phyloP scores from a whole-genome alignment of 2,329 filamentous ascomycete species.

The Aspergillus ruber region DNA sequence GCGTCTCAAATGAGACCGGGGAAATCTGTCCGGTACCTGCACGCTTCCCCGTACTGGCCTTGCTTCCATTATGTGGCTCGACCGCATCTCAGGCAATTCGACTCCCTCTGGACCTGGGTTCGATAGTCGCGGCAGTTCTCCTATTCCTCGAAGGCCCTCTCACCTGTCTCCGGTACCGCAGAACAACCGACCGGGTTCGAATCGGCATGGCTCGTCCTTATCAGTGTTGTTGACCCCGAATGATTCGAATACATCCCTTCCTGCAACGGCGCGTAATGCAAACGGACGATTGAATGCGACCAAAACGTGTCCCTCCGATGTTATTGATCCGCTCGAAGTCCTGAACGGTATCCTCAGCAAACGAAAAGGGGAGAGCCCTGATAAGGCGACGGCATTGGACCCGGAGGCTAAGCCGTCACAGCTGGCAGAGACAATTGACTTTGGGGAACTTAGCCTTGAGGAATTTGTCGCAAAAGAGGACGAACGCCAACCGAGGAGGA shows the following conservation, averaged over 20 bases:
- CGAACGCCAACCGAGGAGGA: slow-evolving; percentile 23
- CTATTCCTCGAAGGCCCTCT: slow-evolving; percentile 60
- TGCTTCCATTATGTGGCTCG: slow-evolving; percentile 68
- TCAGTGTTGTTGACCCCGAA: slow-evolving; percentile 66
- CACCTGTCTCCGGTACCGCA: slow-evolving; percentile 63
- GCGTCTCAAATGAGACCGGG: slow-evolving; percentile 7
- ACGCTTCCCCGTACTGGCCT: slow-evolving; percentile 8
- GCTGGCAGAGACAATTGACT: slow-evolving; percentile 65
- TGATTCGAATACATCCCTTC: slow-evolving; percentile 70
- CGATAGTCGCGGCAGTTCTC: slow-evolving; percentile 62
- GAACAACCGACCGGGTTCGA: slow-evolving; percentile 61
- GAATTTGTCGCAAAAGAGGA: slow-evolving; percentile 53
- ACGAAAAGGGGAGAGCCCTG: slow-evolving; percentile 10
- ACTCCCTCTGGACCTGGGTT: slow-evolving; percentile 58
- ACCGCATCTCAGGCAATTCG: slow-evolving; percentile 70
- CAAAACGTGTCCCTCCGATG: slow-evolving; percentile 47
- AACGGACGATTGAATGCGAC: slow-evolving; percentile 55
- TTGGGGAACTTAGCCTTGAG: slow-evolving; percentile 68
- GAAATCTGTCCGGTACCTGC: slow-evolving; percentile 6
- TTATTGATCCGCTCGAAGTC: slow-evolving; percentile 64
- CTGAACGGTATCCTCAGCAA: slow-evolving; percentile 55
- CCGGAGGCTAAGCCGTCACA: slow-evolving; percentile 29
- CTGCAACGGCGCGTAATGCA: slow-evolving; percentile 58
- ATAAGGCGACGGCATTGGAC: slow-evolving; percentile 7
- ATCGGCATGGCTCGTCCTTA: slow-evolving; percentile 68